Percentiles rank a stretch among this genome's conserved stretches.
These are phyloP conservation scores for Crotalaria pallida DNA, from an alignment of 306 rosid species.

Conservation along the genomic window DNA sequence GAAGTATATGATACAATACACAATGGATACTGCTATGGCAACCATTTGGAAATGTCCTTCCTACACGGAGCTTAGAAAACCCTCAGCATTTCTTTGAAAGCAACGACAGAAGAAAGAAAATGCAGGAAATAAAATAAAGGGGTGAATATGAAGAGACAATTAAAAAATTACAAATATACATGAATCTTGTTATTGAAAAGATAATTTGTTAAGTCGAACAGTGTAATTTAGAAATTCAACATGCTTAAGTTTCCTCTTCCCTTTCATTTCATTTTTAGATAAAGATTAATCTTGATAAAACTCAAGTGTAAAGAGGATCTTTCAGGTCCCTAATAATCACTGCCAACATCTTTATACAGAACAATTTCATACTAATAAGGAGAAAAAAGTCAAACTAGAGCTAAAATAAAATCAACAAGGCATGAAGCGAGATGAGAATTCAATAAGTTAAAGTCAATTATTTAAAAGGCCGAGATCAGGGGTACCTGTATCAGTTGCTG, in stretches of 20 bases:
- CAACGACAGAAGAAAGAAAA: background rate
- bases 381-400: background rate
- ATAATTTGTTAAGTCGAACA: background rate
- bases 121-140: background rate
- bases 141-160: background rate
- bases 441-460: no score
- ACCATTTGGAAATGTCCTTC: no score
- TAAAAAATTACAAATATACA: no score
- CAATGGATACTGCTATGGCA: no score
- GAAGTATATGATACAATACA: no score
- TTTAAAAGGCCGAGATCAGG: background rate
- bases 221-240: background rate
- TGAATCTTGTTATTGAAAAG: background rate
- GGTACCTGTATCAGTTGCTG: slow-evolving; percentile 93
- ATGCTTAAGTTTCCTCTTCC: background rate
- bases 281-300: background rate
- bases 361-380: background rate
- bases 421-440: no score
- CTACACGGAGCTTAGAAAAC: no score
- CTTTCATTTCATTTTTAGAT: background rate
- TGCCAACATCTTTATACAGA: background rate
- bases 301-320: no score
- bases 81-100: slow-evolving; percentile 5
- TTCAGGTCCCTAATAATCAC: background rate
- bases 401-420: no score